Evolutionary conservation across 768 basidiomycete genomes (phyloP).

Genomic region (Cystofilobasidium macerans): DNA sequence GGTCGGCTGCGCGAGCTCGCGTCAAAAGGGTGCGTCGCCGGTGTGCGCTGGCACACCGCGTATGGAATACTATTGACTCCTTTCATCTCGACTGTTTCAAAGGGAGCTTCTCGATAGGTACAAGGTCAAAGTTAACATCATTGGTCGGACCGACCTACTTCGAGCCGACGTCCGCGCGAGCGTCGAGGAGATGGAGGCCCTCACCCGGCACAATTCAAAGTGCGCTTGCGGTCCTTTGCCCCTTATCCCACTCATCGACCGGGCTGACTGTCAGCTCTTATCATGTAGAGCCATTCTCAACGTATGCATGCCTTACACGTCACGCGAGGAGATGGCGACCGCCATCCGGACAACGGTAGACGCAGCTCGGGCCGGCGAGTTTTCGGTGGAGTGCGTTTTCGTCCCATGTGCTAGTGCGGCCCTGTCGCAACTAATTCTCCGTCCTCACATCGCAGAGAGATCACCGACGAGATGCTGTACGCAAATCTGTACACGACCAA

Average conservation of each 20-base stretch:
- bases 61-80: background rate
- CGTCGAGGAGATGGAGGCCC: slow-evolving; percentile 56
- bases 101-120: slow-evolving; percentile 72
- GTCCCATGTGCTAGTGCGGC: slow-evolving; percentile 40
- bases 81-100: background rate
- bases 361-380: slow-evolving; percentile 16
- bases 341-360: slow-evolving; percentile 49
- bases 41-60: background rate
- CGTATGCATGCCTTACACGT: slow-evolving; percentile 82
- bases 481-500: slow-evolving; percentile 23
- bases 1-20: slow-evolving; percentile 66
- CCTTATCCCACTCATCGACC: background rate
- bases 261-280: too few species aligned
- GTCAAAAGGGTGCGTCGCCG: slow-evolving; percentile 59
- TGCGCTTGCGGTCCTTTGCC: slow-evolving; percentile 36
- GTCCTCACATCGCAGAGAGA: slow-evolving; percentile 18
- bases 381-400: slow-evolving; percentile 16
- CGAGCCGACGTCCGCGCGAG: slow-evolving; percentile 64
- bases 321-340: slow-evolving; percentile 78
- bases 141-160: slow-evolving; percentile 65
- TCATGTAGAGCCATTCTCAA: slow-evolving; percentile 67
- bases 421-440: slow-evolving; percentile 1
- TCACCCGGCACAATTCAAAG: slow-evolving; percentile 66
- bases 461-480: slow-evolving; percentile 28
- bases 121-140: slow-evolving; percentile 69